phyloP scores from a whole-genome alignment of 192 early-diverging fungal species.

The Mortierella antarctica region DNA sequence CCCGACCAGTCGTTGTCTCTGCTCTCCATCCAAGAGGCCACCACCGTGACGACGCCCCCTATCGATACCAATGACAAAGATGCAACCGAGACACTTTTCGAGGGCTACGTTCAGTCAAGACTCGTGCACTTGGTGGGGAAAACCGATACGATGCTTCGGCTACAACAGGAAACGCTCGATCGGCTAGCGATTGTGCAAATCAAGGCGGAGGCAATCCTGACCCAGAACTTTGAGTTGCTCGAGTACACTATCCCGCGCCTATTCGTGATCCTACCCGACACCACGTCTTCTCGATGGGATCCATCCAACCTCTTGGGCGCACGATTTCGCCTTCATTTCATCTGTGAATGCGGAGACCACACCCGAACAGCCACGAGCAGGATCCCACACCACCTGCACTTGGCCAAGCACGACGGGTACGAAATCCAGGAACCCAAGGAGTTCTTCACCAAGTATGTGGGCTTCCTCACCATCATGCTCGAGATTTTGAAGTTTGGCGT shows the following conservation, averaged over 20 bases:
- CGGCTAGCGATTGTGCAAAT: neutral
- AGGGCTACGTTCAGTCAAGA: no score
- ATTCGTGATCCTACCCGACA: slow-evolving; percentile 10
- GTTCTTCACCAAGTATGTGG: slow-evolving; percentile 2
- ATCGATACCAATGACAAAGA: no score
- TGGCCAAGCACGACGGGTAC: slow-evolving; percentile 14
- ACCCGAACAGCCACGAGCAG: neutral
- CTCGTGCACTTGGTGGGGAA: no score
- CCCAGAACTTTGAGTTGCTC: neutral
- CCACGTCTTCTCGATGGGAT: neutral
- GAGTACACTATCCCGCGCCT: slow-evolving; percentile 5
- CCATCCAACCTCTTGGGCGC: neutral
- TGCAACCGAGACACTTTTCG: no score
- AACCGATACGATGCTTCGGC: no score
- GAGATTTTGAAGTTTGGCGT: neutral
- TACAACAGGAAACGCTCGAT: neutral
- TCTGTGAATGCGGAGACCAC: slow-evolving; percentile 12
- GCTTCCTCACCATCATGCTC: neutral
- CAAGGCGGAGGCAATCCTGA: neutral
- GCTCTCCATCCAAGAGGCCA: no score
- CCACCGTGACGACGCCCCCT: no score
- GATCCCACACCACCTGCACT: neutral
- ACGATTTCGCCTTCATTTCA: neutral
- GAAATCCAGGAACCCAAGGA: neutral
- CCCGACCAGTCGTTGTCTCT: no score